Conservation (phyloP, 768 basidiomycete species). For the Agaricus subrufescens region DNA sequence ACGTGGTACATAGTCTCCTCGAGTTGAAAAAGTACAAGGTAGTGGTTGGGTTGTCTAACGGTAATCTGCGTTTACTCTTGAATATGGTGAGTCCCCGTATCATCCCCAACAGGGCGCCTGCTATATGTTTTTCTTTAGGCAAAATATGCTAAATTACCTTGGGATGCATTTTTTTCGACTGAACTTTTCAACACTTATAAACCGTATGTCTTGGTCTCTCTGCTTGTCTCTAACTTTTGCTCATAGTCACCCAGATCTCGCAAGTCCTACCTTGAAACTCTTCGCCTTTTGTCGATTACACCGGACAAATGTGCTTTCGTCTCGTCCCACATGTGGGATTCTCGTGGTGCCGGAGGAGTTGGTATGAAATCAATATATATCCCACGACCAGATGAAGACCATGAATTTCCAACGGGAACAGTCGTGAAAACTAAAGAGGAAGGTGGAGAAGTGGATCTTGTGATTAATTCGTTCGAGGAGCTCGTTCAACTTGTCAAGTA, state of each 20-base stretch:
- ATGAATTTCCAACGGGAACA: constrained; percentile 1
- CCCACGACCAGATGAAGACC: constrained; percentile 44
- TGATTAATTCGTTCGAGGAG: constrained; percentile 41
- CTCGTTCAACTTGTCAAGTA: constrained; percentile 7
- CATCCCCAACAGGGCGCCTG: background rate
- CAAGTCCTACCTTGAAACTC: constrained; percentile 44
- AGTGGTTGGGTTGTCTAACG: constrained; percentile 57
- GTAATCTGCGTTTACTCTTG: constrained; percentile 53
- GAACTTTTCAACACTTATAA: constrained; percentile 62
- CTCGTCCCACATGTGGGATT: constrained; percentile 56
- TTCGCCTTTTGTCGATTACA: constrained; percentile 42
- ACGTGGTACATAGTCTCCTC: constrained; percentile 42
- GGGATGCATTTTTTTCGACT: constrained; percentile 59
- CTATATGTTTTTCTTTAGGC: constrained; percentile 33
- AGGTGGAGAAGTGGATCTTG: constrained; percentile 56
- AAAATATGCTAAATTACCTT: constrained; percentile 55
- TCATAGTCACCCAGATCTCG: constrained; percentile 33
- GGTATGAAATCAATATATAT: constrained; percentile 62
- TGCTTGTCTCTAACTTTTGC: background rate
- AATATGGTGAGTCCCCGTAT: constrained; percentile 45
- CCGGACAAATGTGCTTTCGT: constrained; percentile 58
- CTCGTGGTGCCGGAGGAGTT: constrained; percentile 43
- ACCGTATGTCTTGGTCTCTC: constrained; percentile 38
- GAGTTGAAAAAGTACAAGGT: constrained; percentile 46
- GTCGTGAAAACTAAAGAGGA: constrained; percentile 40